phyloP scores from a whole-genome alignment of 2,329 filamentous ascomycete species.

The Microdochium trichocladiopsis region DNA sequence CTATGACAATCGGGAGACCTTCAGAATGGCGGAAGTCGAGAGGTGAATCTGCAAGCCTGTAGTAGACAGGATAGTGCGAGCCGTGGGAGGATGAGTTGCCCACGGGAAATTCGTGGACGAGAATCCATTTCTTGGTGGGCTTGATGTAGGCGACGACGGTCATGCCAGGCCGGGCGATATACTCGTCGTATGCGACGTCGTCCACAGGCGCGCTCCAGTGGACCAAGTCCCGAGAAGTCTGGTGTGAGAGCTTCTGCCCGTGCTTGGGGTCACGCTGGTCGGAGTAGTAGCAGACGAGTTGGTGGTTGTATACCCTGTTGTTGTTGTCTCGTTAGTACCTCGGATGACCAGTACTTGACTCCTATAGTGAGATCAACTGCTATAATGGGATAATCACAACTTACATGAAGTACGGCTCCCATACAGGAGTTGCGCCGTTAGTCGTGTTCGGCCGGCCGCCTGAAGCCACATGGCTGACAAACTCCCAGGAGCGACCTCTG shows the following conservation, averaged over 20 bases:
- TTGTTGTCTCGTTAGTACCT: not conserved
- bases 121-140: constrained; percentile 51
- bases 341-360: too few relatives aligned
- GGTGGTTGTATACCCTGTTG: constrained; percentile 41
- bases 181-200: constrained; percentile 53
- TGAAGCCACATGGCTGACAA: constrained; percentile 54
- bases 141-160: constrained; percentile 47
- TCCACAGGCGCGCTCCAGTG: constrained; percentile 53
- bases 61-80: constrained; percentile 35
- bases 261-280: constrained; percentile 59
- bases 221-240: constrained; percentile 49
- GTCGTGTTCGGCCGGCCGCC: constrained; percentile 52
- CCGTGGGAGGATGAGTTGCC: constrained; percentile 17
- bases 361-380: too few relatives aligned
- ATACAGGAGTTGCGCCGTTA: constrained; percentile 60
- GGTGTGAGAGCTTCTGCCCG: constrained; percentile 63
- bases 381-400: too few relatives aligned
- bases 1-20: constrained; percentile 21
- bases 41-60: constrained; percentile 32
- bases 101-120: constrained; percentile 29
- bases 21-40: constrained; percentile 25
- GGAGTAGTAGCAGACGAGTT: constrained; percentile 60
- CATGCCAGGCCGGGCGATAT: constrained; percentile 63
- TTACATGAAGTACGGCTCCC: constrained; percentile 60
- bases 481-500: constrained; percentile 54